Base-by-base conservation (phyloP, 2,329 filamentous ascomycete species). In the Colletotrichum graminicola region DNA sequence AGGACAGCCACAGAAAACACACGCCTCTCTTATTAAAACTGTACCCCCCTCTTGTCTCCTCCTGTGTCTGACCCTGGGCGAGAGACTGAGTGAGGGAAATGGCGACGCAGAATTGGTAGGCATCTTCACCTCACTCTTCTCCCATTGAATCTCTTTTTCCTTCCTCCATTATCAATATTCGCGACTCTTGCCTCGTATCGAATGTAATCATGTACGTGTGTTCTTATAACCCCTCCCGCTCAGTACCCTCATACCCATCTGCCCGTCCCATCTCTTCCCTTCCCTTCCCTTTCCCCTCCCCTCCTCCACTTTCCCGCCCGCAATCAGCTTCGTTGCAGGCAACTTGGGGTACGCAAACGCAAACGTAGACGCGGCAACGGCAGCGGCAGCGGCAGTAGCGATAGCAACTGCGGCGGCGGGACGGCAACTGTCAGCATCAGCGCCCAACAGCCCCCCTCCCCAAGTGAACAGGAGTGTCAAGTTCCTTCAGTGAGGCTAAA, bases 51-150 rank as follows among this genome's bases (percentile, higher is more conserved):
- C 66, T 39, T 14, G 52, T 45, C 68, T 63, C 54, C 51, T 47
- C 52, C 61, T 23, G 32, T 41, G 12, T 32, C 41, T 23, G 16
- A 29, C 26, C 23, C 52, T 36, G 65, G 45, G 56, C 49, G 59
- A 63, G 49, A 56, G 66, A 51, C 75, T 11, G 60, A 26, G 45
- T 12, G 59, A 52, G 56, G 75, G 78, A 75, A 36, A 81, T 81
- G 79, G 78, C 79, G 71, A 76, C 77, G 52, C 76, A 80, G 66
- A 80, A 80, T 67, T 78, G 75, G 79, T 80, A 77, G 73, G 79
- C 68, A 62, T 63, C 63, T 61, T 63, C 49, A 63, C 56, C 65
- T 62, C 57, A 55, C 65, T 60, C 57, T 51, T 36, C 49, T 52
- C 21, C n/a, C n/a, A 49, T 51, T 21, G 29, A 26, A 18, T 36